These are phyloP conservation scores for Mitragyna speciosa DNA, from an alignment of 257 asterid species.

Conservation along the genomic window DNA sequence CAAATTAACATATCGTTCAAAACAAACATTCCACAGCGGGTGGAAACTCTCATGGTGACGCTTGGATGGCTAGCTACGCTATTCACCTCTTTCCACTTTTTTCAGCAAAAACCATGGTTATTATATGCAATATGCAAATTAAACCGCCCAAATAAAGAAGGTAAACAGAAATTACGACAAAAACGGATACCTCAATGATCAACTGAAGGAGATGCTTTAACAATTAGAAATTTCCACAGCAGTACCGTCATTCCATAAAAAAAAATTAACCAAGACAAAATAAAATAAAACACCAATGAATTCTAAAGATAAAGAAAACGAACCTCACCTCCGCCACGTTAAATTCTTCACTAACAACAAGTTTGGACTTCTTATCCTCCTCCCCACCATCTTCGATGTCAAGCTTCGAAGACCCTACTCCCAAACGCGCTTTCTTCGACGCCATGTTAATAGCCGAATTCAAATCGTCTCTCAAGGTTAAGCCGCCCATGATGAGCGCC, in stretches of 20 bases:
- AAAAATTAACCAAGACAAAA: neutral
- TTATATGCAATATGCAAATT: neutral
- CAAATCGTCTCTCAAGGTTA: conserved; percentile 60
- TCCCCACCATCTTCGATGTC: neutral
- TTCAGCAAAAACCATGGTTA: too few relatives aligned
- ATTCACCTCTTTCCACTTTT: too few relatives aligned
- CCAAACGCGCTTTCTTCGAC: conserved; percentile 20
- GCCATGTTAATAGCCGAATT: conserved; percentile 37
- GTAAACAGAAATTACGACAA: neutral
- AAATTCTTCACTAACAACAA: conserved; percentile 35
- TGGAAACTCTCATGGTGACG: too few relatives aligned
- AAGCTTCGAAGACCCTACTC: neutral
- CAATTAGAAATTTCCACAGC: conserved; percentile 6
- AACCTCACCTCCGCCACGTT: conserved; percentile 89
- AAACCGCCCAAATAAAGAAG: neutral
- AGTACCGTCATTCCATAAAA: neutral
- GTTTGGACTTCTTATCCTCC: conserved; percentile 9
- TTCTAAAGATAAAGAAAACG: conserved; percentile 32
- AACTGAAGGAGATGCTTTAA: conserved; percentile 1
- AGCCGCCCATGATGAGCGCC: conserved; percentile 96
- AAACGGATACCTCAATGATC: conserved; percentile 10
- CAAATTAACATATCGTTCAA: too few relatives aligned
- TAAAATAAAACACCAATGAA: conserved; percentile 8
- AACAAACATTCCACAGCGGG: too few relatives aligned
- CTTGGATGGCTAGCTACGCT: too few relatives aligned